Percentiles rank a stretch among this genome's conserved stretches.
These are phyloP conservation scores for Magnolia kwangsiensis DNA, from an alignment of 164 flowering plant genomes.

Conservation along the genomic window DNA sequence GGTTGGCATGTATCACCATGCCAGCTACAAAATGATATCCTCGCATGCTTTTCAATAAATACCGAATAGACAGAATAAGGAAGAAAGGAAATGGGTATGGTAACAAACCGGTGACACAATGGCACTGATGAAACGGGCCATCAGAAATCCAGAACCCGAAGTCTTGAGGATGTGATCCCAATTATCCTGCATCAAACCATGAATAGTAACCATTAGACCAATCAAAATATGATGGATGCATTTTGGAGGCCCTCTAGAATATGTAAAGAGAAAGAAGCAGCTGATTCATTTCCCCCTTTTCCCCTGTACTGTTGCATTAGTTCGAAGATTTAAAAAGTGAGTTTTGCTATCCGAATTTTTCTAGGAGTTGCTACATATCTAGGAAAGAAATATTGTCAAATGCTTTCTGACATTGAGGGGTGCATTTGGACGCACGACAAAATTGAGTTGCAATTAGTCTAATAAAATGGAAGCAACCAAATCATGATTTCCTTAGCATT, in stretches of 20 bases:
- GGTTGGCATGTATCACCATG: background rate
- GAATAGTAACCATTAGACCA: background rate
- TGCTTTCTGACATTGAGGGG: background rate
- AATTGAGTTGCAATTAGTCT: too few relatives aligned
- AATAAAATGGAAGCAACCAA: background rate
- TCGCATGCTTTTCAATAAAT: too few relatives aligned
- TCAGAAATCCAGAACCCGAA: conserved; percentile 70
- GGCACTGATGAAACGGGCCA: conserved; percentile 70
- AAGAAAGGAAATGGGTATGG: background rate
- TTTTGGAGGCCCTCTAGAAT: background rate
- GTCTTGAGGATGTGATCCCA: conserved; percentile 70
- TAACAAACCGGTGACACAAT: conserved; percentile 65
- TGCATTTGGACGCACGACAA: background rate
- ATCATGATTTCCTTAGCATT: background rate
- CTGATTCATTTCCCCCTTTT: background rate
- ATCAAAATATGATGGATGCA: background rate
- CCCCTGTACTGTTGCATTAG: background rate
- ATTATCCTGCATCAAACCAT: conserved; percentile 47
- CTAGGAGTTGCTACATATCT: background rate
- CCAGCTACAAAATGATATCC: background rate
- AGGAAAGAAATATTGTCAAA: too few relatives aligned
- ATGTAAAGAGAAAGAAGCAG: background rate
- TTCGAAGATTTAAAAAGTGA: background rate
- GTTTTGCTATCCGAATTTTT: background rate
- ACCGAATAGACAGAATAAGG: background rate